Percentiles rank a stretch among this genome's conserved stretches.
These are phyloP conservation scores for Carallia pectinifolia DNA, from an alignment of 345 rosid genomes.

Conservation along the genomic window DNA sequence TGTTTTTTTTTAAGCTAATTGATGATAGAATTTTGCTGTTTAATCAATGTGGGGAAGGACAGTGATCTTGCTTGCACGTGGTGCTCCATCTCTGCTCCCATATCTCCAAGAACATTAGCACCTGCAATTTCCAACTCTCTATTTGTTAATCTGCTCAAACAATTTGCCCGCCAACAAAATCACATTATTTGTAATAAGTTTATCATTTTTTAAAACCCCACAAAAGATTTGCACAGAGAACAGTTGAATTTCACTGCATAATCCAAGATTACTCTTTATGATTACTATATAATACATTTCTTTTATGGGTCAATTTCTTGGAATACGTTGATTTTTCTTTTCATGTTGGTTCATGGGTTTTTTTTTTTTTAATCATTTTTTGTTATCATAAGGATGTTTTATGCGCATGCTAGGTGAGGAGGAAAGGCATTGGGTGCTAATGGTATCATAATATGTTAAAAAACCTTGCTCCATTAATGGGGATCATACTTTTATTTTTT, in stretches of 20 bases:
- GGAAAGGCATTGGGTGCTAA: no score
- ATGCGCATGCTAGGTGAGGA: no score
- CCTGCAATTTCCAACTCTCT: slow-evolving; percentile 41
- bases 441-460: no score
- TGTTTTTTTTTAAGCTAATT: slow-evolving; percentile 2
- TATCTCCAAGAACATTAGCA: slow-evolving; percentile 43
- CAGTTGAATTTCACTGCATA: slow-evolving; percentile 2
- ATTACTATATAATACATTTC: no score
- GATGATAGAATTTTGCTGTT: slow-evolving; percentile 3
- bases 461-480: no score
- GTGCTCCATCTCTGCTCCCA: slow-evolving; percentile 43
- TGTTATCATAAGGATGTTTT: no score
- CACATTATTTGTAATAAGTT: slow-evolving; percentile 12
- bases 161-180: slow-evolving; percentile 11
- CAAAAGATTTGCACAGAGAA: background rate
- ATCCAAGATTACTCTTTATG: slow-evolving; percentile 4
- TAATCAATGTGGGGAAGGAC: slow-evolving; percentile 49
- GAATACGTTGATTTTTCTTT: no score
- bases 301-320: no score
- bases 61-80: slow-evolving; percentile 54
- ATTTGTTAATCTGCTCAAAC: slow-evolving; percentile 12
- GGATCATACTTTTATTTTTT: no score
- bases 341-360: no score
- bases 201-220: background rate
- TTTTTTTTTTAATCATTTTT: no score